Conservation (phyloP, 2,329 filamentous ascomycete species). For the Aspergillus ochraceus region DNA sequence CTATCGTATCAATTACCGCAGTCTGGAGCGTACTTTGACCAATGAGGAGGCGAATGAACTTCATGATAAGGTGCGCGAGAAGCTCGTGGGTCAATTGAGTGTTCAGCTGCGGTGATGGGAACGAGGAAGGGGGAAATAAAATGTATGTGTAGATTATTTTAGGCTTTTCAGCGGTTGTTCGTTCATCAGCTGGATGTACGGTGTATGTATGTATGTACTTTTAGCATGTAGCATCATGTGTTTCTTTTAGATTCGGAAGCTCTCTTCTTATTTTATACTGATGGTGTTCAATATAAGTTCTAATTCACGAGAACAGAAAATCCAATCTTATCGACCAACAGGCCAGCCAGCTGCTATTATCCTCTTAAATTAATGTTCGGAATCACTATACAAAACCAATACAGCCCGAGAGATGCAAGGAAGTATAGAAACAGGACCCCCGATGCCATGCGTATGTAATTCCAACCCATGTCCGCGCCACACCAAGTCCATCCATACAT, state of each 20-base stretch:
- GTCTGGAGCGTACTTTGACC: slow-evolving; percentile 84
- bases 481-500: slow-evolving; percentile 3
- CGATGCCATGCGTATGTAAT: slow-evolving; percentile 11
- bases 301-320: neutral
- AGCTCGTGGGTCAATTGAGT: slow-evolving; percentile 69
- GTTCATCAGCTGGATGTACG: slow-evolving; percentile 3
- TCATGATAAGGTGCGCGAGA: slow-evolving; percentile 66
- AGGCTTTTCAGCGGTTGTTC: too few relatives aligned
- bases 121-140: neutral
- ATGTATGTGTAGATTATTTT: neutral
- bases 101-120: slow-evolving; percentile 69
- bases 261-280: neutral
- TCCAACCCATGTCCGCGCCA: slow-evolving; percentile 13
- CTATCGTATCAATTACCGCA: slow-evolving; percentile 92
- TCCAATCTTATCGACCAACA: neutral
- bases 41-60: slow-evolving; percentile 76
- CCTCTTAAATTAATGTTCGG: slow-evolving; percentile 9
- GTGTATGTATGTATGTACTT: neutral
- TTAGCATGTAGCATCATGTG: neutral
- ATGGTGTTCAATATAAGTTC: too few relatives aligned
- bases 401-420: slow-evolving; percentile 7
- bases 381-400: slow-evolving; percentile 1
- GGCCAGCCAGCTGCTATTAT: slow-evolving; percentile 4
- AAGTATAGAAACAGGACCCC: slow-evolving; percentile 9
- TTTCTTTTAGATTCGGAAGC: neutral